Conservation (phyloP, 495 filamentous ascomycete genomes). For the Parachaetomium inaequale region DNA sequence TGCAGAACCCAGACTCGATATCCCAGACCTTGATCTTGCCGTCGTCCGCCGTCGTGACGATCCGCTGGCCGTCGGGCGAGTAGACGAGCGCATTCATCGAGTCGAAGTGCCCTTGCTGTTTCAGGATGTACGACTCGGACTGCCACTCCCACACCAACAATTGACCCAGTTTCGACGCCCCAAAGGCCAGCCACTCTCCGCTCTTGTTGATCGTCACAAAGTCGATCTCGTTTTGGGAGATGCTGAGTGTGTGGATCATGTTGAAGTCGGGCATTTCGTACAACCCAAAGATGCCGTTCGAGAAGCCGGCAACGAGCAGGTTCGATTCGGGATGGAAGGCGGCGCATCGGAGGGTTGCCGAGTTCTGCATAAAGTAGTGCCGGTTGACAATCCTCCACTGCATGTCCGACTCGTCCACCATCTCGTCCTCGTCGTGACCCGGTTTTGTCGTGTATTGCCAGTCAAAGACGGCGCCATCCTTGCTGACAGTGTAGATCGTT, state of each 20-base stretch:
- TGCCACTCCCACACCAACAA: slow-evolving; percentile 99
- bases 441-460: slow-evolving; percentile 65
- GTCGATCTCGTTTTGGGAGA: slow-evolving; percentile 94
- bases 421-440: slow-evolving; percentile 55
- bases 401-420: slow-evolving; percentile 54
- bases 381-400: slow-evolving; percentile 83
- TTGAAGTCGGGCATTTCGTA: slow-evolving; percentile 98
- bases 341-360: slow-evolving; percentile 81
- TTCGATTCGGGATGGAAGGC: slow-evolving; percentile 83
- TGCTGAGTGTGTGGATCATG: slow-evolving; percentile 83
- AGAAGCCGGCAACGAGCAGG: slow-evolving; percentile 87
- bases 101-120: slow-evolving; percentile 96
- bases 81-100: slow-evolving; percentile 92
- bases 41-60: slow-evolving; percentile 91
- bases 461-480: slow-evolving; percentile 53
- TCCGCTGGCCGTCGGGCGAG: slow-evolving; percentile 86
- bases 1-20: slow-evolving; percentile 90
- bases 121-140: slow-evolving; percentile 97
- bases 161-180: slow-evolving; percentile 92
- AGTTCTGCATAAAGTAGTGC: slow-evolving; percentile 89
- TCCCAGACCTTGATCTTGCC: slow-evolving; percentile 99
- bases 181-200: slow-evolving; percentile 96
- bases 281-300: slow-evolving; percentile 85
- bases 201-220: slow-evolving; percentile 87
- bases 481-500: slow-evolving; percentile 55